Base-by-base conservation (phyloP, 202 grass and related monocot species). In the Dendrocalamus latiflorus region DNA sequence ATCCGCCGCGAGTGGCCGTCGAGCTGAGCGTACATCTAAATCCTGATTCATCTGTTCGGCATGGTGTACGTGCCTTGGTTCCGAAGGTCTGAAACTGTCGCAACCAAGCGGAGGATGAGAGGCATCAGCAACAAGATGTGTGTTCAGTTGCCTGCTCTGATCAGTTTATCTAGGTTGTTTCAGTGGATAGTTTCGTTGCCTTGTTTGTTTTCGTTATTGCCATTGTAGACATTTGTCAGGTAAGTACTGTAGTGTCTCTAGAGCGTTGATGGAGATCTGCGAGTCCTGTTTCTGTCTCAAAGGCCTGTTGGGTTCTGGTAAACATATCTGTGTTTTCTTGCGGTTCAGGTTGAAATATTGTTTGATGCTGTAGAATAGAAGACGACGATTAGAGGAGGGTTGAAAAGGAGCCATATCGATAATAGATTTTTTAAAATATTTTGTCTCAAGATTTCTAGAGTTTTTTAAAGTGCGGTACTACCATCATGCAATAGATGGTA, bases 1-100 rank as follows among this genome's bases (percentile, higher is more conserved):
- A 99, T 99, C 77, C 93, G 93, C 34, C 79, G 88, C 82, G 96
- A 99, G 3, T 99, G 96, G 96, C 81, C 96, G 44, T 81, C 90
- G 47, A 38, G 36, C 86, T 89, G 76, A 83, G 61, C 45, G 42
- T 13, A 41, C 38, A 63, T 37, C 1, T 30, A 20, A 13, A 9
- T 24, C 38, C 38, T 9, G 9, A 41, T 57, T 24, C 54, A 11
- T 57, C 21, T 57, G 54, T 57, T 24, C n/a, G 54, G 54, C 54
- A 24, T 57, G 20, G n/a, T 3, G 54, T 57, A 24, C 54, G 20
- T 57, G n/a, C n/a, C 54, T 24, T 24, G 54, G 21, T 57, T 57
- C n/a, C 4, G 54, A 57, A 54, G 18, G 51, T 54, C 51, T n/a
- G 8, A 54, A 54, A 54, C 18, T 12, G 38, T 47, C 65, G n/a